Conservation (phyloP, 2,329 filamentous ascomycete genomes). For the Alternaria angustiovoidea region DNA sequence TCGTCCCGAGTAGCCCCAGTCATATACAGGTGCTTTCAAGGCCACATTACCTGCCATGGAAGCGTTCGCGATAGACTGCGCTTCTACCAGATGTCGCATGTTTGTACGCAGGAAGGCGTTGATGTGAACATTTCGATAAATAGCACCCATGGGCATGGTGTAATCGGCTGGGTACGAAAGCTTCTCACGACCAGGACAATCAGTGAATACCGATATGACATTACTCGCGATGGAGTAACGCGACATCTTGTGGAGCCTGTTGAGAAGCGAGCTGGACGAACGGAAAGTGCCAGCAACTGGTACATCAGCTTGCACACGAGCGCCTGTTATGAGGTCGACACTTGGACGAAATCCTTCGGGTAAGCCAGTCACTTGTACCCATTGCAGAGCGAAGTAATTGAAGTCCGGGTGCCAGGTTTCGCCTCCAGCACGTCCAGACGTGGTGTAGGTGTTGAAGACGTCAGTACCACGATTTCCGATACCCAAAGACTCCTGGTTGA, state of each 20-base stretch:
- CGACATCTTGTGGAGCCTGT: not conserved
- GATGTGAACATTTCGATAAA: slow-evolving; percentile 6
- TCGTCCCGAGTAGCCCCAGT: no score
- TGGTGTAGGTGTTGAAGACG: not conserved
- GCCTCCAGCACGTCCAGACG: no score
- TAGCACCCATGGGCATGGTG: not conserved
- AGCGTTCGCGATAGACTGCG: slow-evolving; percentile 3
- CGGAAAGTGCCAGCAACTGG: not conserved
- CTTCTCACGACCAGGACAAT: not conserved
- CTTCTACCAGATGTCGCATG: slow-evolving; percentile 6
- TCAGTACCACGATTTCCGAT: not conserved
- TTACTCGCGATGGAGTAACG: not conserved
- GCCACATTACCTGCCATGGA: slow-evolving; percentile 4
- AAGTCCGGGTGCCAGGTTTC: no score
- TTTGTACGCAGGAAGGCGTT: slow-evolving; percentile 9
- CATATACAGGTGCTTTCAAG: no score
- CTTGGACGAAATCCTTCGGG: not conserved
- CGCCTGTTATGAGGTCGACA: not conserved
- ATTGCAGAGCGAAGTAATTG: not conserved
- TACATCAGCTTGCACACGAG: not conserved
- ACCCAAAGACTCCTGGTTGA: not conserved
- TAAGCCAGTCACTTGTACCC: not conserved
- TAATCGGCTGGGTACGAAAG: not conserved
- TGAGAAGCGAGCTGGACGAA: not conserved
- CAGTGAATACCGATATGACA: not conserved